Evolutionary conservation across 108 stramenopile genomes (phyloP).

Genomic region (Heterococcus sp.): DNA sequence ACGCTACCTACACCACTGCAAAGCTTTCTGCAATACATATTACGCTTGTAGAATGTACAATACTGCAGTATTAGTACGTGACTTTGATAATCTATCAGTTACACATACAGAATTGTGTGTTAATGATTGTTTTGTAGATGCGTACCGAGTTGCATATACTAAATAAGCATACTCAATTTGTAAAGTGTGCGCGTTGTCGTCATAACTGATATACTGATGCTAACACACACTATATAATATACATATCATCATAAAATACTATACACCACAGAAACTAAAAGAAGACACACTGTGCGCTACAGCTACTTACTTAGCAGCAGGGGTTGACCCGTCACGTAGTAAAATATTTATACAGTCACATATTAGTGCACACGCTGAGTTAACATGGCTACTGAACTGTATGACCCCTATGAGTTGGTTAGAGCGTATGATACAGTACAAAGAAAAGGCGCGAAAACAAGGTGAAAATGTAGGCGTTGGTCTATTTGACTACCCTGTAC

Average conservation of each 20-base stretch:
- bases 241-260: slow-evolving; percentile 71
- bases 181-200: too few relatives aligned
- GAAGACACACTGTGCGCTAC: slow-evolving; percentile 40
- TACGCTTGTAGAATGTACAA: too few relatives aligned
- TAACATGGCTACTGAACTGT: slow-evolving; percentile 95
- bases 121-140: too few relatives aligned
- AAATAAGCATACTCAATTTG: too few relatives aligned
- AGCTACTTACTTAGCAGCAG: slow-evolving; percentile 54
- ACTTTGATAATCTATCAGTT: too few relatives aligned
- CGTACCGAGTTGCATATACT: too few relatives aligned
- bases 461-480: slow-evolving; percentile 65
- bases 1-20: too few relatives aligned
- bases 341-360: slow-evolving; percentile 67
- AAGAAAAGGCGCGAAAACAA: slow-evolving; percentile 90
- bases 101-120: too few relatives aligned
- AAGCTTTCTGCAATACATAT: too few relatives aligned
- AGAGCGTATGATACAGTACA: slow-evolving; percentile 99
- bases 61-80: too few relatives aligned
- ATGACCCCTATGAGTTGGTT: slow-evolving; percentile 95
- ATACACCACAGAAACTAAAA: slow-evolving; percentile 26
- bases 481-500: slow-evolving; percentile 90
- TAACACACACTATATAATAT: slow-evolving; percentile 65
- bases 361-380: slow-evolving; percentile 90
- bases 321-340: slow-evolving; percentile 53
- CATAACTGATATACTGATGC: neutral